These are phyloP conservation scores for Annulohypoxylon stygium DNA, from an alignment of 495 filamentous ascomycete genomes.

Conservation along the genomic window DNA sequence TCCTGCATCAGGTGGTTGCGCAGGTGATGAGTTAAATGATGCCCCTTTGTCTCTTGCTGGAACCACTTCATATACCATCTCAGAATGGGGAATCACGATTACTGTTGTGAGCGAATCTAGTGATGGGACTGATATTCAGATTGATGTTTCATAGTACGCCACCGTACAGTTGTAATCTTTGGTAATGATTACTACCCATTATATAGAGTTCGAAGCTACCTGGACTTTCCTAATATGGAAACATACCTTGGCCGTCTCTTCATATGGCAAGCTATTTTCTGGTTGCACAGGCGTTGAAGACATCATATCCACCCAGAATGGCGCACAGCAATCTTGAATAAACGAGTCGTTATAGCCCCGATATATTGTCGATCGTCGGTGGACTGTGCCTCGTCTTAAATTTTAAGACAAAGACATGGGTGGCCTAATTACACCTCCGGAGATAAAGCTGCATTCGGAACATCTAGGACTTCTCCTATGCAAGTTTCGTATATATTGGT, in stretches of 20 bases:
- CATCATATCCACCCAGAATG: background rate
- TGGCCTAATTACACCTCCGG: background rate
- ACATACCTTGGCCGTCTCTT: background rate
- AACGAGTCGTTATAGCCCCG: background rate
- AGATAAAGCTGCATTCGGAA: background rate
- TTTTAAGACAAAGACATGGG: background rate
- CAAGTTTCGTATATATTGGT: background rate
- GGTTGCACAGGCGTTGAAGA: background rate
- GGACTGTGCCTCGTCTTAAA: background rate
- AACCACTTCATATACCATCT: constrained; percentile 31
- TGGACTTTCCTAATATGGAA: constrained; percentile 7
- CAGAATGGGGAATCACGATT: constrained; percentile 42
- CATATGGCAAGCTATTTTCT: background rate
- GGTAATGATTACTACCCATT: background rate
- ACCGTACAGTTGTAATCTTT: background rate
- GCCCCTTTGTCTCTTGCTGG: constrained; percentile 40
- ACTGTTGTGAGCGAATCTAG: constrained; percentile 29
- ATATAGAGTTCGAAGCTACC: background rate
- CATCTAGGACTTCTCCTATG: background rate
- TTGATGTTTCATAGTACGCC: constrained; percentile 33
- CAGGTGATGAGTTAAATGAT: constrained; percentile 46
- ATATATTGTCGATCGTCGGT: background rate
- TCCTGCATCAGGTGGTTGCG: constrained; percentile 38
- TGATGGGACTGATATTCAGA: constrained; percentile 33
- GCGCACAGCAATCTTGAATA: background rate